Conservation (phyloP, 108 stramenopile genomes). For the Cyclotella baltica region DNA sequence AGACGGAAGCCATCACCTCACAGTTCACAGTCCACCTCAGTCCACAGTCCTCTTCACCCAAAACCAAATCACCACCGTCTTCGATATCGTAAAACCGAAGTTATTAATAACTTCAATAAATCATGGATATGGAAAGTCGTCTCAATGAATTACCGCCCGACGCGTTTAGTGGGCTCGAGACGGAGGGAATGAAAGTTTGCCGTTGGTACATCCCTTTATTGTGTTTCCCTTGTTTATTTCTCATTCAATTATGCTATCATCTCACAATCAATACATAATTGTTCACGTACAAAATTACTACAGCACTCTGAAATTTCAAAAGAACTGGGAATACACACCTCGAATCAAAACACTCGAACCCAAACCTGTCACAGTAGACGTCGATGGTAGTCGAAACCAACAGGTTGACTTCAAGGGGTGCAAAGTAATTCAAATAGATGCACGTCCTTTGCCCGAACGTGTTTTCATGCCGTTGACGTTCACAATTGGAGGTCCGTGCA, state of each 20-base stretch:
- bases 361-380: not conserved
- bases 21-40: too few species aligned
- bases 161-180: slow-evolving; percentile 2
- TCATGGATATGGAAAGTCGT: too few species aligned
- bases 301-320: not conserved
- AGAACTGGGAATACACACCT: not conserved
- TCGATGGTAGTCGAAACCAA: slow-evolving; percentile 3
- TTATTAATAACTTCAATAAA: too few species aligned
- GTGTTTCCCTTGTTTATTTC: not conserved
- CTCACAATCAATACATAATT: not conserved
- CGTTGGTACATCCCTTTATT: not conserved
- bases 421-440: slow-evolving; percentile 5
- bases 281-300: not conserved
- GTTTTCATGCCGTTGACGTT: slow-evolving; percentile 5
- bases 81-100: too few species aligned
- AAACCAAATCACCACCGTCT: too few species aligned
- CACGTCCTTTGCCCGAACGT: not conserved
- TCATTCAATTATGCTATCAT: not conserved
- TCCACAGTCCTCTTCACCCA: too few species aligned
- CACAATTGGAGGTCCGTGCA: slow-evolving; percentile 67
- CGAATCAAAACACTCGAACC: not conserved
- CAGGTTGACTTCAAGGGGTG: not conserved
- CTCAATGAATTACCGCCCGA: not conserved
- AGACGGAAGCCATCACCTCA: too few species aligned
- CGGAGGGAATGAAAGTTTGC: slow-evolving; percentile 4